Evolutionary conservation across 2,329 filamentous ascomycete species (phyloP), one percentile per base, ranked within the genome.

Genomic region (Albophoma yamanashiensis): DNA sequence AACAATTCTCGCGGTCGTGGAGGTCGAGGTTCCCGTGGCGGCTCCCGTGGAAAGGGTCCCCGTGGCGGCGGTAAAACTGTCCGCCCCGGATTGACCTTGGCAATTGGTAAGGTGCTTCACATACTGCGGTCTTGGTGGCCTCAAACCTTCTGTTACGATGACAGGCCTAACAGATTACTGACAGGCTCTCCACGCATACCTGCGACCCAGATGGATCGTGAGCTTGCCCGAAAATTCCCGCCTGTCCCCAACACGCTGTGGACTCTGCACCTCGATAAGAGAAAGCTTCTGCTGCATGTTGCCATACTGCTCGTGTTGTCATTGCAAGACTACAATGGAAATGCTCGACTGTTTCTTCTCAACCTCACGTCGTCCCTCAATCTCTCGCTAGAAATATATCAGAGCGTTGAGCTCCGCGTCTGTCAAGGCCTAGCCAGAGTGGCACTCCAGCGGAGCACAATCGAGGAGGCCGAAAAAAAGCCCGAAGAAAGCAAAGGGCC

Each of bases 321-420:
- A 2, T 75, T 95, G 17, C 87, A 94, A 67, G 84, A 89, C 63
- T 96, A 94, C 72, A 84, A 81, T 50, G 84, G 89, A 5, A 86
- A 90, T 67, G 89, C 89, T 3, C 83, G 90, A 15, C 78, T 89
- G 2, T 76, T 94, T 25, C 78, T 96, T 58, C 75, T 91, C 20
- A 80, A 89, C 64, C 71, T 93, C 47, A 80, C 88, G 1, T 88
- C 86, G 1, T 90, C 88, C 8, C 76, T 96, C 12, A 79, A 85
- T n/a, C 75, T 96, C 34, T 81, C 87, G 0, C 73, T 87, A 31
- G 80, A 80, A 40, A 74, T 86, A 4, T 78, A 94, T 14, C 82
- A 85, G 42, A 80, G 86, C 53, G 85, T 92, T 59, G 91, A 97
- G 71, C 80, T 83, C 52, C 86, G 89, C 61, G 81, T 96, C 17